A percentile compares a stretch with the other conserved stretches of the same genome.
These are phyloP conservation scores for Aspergillus sp. DNA, from an alignment of 2,329 filamentous ascomycete species.

Conservation along the genomic window DNA sequence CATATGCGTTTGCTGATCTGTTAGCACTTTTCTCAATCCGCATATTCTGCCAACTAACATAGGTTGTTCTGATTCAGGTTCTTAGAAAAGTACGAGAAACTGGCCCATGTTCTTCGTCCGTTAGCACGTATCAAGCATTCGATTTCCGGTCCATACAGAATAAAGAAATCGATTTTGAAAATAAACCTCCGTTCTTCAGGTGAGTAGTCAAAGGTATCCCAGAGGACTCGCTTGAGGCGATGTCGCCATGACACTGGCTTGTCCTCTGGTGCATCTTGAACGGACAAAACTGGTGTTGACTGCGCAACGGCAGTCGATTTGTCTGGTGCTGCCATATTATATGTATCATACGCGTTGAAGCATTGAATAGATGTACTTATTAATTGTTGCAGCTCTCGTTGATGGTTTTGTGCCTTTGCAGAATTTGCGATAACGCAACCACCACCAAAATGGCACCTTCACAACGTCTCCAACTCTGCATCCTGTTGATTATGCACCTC, in stretches of 20 bases:
- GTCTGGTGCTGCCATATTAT: background rate
- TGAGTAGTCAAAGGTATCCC: background rate
- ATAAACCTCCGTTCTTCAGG: background rate
- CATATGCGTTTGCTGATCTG: background rate
- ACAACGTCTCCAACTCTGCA: too few species aligned
- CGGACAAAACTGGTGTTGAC: background rate
- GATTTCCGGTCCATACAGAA: background rate
- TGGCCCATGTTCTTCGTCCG: background rate
- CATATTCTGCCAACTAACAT: background rate
- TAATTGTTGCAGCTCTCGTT: too few species aligned
- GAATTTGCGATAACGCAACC: too few species aligned
- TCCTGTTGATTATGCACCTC: too few species aligned
- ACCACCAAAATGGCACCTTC: too few species aligned
- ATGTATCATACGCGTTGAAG: too few species aligned
- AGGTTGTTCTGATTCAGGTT: conserved; percentile 1
- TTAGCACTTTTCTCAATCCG: background rate
- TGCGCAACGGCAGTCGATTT: background rate
- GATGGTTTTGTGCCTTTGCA: too few species aligned
- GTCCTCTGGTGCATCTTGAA: background rate
- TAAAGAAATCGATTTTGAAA: conserved; percentile 1
- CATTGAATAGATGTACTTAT: too few species aligned
- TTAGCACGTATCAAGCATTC: background rate
- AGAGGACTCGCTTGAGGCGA: background rate
- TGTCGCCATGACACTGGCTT: background rate
- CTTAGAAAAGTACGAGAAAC: conserved; percentile 6